Base-by-base conservation (phyloP, 208 protist species). In the Acanthamoeba healyi region DNA sequence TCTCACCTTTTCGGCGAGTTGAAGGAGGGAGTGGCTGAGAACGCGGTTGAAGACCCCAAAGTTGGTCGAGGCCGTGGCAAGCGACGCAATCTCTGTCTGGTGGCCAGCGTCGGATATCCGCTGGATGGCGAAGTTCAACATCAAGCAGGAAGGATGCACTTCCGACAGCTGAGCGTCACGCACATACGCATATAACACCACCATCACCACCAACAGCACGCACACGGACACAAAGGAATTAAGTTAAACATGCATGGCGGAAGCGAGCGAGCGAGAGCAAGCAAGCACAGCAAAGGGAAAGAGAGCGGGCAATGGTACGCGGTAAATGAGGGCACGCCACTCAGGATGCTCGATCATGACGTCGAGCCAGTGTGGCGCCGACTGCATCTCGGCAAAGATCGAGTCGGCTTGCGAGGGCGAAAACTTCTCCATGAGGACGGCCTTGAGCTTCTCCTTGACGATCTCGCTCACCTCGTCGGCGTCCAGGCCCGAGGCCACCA, bases 91-190 rank as follows among this genome's bases (percentile, higher is more conserved):
- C 38, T 94, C 90, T 15, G 90, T 94, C 34, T 94, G 90, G 17
- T 94, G 72, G 40, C 90, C 90, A 63, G 90, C 90, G 56, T 94
- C 90, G 22, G 90, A 94, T 79, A 86, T 94, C 34, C 63, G 58
- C 70, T 94, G 67, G n/a, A 94, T 84, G 36, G 90, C 90, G 56
- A 94, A 86, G 67, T 94, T 94, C 29, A 94, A 56, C 90, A 94
- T 94, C 29, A 94, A 32, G 40, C 90, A 94, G 42, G 26, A 88
- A 22, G 63, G 63, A 65, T 94, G 90, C 58, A 86, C 51, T 61
- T 94, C 90, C 1, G 90, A 94, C 15, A 94, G n/a, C 84, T 87
- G 42, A 38, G 0, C 0, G 9, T 9, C 19, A 24, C 19, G 24
- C 9, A 24, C 19, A 22, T 29, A 9, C 26, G 54, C 9, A 19